A percentile compares a stretch with the other conserved stretches of the same genome.
These are phyloP conservation scores for Thermoascus crustaceus DNA, from an alignment of 2,329 filamentous ascomycete species.

Conservation along the genomic window DNA sequence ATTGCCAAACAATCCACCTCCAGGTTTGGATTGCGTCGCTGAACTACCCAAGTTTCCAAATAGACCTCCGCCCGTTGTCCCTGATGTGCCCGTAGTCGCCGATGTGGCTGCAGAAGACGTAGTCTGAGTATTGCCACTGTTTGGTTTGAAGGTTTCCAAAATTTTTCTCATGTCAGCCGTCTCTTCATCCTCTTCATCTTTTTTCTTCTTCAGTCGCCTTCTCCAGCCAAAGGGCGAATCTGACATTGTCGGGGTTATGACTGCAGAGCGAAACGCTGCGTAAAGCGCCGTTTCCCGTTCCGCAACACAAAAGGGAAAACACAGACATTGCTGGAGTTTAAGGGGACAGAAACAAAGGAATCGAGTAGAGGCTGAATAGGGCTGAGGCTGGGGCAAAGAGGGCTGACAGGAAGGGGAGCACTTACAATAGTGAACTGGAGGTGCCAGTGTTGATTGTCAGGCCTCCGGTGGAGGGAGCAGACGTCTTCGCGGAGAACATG, in stretches of 20 bases:
- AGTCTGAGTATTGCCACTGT: constrained; percentile 20
- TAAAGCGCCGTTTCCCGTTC: background rate
- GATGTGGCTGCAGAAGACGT: constrained; percentile 18
- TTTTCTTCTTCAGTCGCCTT: background rate
- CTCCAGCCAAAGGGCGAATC: background rate
- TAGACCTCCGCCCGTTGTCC: constrained; percentile 15
- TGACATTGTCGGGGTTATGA: background rate
- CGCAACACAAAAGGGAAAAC: background rate
- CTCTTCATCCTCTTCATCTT: background rate
- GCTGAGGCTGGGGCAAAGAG: background rate
- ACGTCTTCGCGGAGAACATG: constrained; percentile 32
- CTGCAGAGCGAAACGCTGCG: background rate
- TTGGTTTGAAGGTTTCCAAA: constrained; percentile 4
- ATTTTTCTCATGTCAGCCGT: constrained; percentile 6
- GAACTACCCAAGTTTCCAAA: constrained; percentile 22
- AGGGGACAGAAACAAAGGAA: background rate
- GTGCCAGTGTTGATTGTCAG: constrained; percentile 49
- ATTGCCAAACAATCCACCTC: constrained; percentile 25
- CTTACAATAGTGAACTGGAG: constrained; percentile 42
- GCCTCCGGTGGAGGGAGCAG: constrained; percentile 23
- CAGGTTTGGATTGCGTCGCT: constrained; percentile 24
- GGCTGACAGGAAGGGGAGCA: constrained; percentile 5
- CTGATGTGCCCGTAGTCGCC: constrained; percentile 18
- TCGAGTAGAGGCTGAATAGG: background rate
- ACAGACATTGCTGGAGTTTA: background rate